A percentile compares a stretch with the other conserved stretches of the same genome.
Evolutionary conservation across 306 rosid species (phyloP).

Genomic region (Cercis canadensis): DNA sequence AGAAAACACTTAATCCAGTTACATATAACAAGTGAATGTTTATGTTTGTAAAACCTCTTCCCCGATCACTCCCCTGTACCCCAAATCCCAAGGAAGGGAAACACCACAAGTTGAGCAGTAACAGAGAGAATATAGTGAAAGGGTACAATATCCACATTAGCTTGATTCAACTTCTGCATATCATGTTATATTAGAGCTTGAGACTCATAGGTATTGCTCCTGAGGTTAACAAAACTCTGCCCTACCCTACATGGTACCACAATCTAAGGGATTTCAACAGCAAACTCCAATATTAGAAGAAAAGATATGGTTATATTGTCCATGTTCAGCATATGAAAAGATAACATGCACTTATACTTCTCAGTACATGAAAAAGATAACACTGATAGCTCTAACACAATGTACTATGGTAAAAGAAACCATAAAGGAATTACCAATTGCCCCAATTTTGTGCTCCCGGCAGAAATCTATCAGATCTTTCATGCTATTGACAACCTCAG

Average conservation of each 20-base stretch:
- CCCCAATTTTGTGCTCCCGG: slow-evolving; percentile 69
- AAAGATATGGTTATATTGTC: neutral
- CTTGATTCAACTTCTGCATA: neutral
- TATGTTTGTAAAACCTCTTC: neutral
- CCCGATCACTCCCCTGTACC: neutral
- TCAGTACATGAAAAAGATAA: neutral
- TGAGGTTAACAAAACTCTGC: neutral
- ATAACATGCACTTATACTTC: too few species aligned
- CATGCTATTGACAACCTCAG: slow-evolving; percentile 97
- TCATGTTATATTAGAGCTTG: neutral
- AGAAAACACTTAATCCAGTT: neutral
- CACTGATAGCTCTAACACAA: neutral
- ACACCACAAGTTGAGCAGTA: neutral
- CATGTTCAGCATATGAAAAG: neutral
- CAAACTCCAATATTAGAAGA: neutral
- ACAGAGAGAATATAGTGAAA: neutral
- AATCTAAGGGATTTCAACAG: neutral
- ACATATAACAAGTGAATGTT: neutral
- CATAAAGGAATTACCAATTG: slow-evolving; percentile 65
- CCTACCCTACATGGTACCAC: neutral
- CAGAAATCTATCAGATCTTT: slow-evolving; percentile 90
- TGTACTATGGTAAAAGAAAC: neutral
- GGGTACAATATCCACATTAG: neutral
- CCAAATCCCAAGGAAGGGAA: neutral
- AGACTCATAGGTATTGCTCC: neutral